Evolutionary conservation across 1,139 yeast genomes (phyloP).

Genomic region (Taphrina populina): DNA sequence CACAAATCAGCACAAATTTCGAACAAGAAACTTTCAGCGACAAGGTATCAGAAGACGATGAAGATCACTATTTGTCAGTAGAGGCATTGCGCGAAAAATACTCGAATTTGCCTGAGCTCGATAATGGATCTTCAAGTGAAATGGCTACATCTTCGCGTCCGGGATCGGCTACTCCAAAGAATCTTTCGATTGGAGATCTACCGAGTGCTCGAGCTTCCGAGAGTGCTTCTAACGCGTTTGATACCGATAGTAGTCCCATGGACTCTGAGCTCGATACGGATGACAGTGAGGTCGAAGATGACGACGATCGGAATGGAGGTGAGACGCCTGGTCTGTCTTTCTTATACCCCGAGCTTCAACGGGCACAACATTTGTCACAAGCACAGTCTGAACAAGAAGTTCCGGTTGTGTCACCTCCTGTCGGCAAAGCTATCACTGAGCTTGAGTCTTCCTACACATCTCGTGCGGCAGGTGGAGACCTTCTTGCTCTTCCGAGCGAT

Average conservation of each 20-base stretch:
- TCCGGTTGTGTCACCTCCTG: background rate
- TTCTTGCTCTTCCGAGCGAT: constrained; percentile 37
- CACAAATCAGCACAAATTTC: constrained; percentile 51
- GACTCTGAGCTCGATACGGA: constrained; percentile 38
- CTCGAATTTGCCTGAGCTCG: constrained; percentile 49
- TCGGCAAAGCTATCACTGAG: background rate
- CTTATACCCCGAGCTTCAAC: constrained; percentile 18
- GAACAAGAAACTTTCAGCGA: constrained; percentile 37
- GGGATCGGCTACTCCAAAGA: no score
- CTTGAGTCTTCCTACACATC: constrained; percentile 3
- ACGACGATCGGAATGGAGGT: constrained; percentile 30
- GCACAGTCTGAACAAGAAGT: background rate
- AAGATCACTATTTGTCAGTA: constrained; percentile 60
- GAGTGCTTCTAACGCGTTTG: background rate
- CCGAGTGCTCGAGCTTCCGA: background rate
- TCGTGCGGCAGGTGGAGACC: background rate
- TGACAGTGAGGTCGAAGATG: constrained; percentile 41
- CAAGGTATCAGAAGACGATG: constrained; percentile 36
- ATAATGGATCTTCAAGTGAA: background rate
- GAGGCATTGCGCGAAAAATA: constrained; percentile 69
- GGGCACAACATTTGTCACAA: background rate
- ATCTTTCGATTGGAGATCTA: background rate
- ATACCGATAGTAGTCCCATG: constrained; percentile 21
- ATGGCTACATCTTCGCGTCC: constrained; percentile 1
- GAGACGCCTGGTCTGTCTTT: constrained; percentile 29